phyloP scores from a whole-genome alignment of 495 filamentous ascomycete genomes.

The Penicillium soppii region DNA sequence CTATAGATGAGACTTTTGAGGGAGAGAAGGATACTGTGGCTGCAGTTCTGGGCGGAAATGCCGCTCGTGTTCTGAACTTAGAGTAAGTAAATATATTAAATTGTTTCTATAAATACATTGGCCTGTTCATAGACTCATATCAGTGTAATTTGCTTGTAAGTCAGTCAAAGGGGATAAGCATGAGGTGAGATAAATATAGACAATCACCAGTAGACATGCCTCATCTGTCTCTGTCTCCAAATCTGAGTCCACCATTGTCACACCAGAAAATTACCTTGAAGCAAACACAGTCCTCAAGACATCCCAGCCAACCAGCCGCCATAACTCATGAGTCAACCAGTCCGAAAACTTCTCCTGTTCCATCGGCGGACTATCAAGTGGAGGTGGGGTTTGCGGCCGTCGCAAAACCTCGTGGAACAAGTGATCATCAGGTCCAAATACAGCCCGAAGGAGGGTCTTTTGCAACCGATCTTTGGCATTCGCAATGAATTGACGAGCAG shows the following conservation, averaged over 20 bases:
- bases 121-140: neutral
- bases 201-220: neutral
- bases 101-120: neutral
- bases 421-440: conserved; percentile 34
- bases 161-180: neutral
- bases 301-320: conserved; percentile 53
- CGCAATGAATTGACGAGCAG: conserved; percentile 12
- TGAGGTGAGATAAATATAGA: neutral
- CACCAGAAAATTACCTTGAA: neutral
- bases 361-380: conserved; percentile 1
- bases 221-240: too few species aligned
- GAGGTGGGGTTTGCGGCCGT: conserved; percentile 21
- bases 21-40: conserved; percentile 46
- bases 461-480: conserved; percentile 35
- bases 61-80: conserved; percentile 60
- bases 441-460: conserved; percentile 39
- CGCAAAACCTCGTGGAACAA: conserved; percentile 28
- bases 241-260: too few species aligned
- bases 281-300: conserved; percentile 19
- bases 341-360: conserved; percentile 27
- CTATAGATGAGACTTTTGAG: conserved; percentile 61
- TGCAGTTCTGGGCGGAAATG: conserved; percentile 69
- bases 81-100: conserved; percentile 22
- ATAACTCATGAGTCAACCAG: conserved; percentile 50
- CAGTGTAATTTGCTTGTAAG: neutral